Evolutionary conservation across 2,329 filamentous ascomycete species (phyloP).

Genomic region (Penicillium nordicum): DNA sequence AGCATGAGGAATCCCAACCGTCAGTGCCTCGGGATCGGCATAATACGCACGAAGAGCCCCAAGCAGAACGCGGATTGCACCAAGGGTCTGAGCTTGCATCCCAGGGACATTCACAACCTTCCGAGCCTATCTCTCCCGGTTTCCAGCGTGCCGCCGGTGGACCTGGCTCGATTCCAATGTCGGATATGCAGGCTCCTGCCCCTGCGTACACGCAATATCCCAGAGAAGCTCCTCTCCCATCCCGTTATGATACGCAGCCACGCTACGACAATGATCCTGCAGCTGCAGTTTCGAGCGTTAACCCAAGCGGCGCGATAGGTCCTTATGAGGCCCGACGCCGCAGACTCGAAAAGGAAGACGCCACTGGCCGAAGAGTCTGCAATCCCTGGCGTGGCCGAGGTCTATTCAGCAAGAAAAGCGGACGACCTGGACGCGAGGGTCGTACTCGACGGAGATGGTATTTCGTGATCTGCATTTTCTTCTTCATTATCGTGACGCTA

Average conservation of each 20-base stretch:
- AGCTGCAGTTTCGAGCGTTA: conserved; percentile 22
- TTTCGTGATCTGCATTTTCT: conserved; percentile 49
- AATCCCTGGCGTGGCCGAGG: conserved; percentile 64
- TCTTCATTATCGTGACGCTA: conserved; percentile 57
- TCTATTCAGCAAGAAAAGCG: conserved; percentile 60
- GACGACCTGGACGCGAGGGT: conserved; percentile 60
- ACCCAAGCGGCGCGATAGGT: conserved; percentile 22
- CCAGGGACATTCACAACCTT: conserved; percentile 51
- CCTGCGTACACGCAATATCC: conserved; percentile 38
- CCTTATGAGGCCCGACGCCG: conserved; percentile 52
- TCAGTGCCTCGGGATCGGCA: neutral
- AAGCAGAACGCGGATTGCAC: neutral
- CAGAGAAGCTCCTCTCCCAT: conserved; percentile 21
- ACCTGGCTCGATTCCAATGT: conserved; percentile 59
- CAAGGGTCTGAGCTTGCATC: neutral
- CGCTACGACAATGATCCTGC: conserved; percentile 16
- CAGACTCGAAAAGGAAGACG: conserved; percentile 65
- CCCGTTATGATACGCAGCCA: conserved; percentile 25
- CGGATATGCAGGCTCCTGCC: conserved; percentile 50
- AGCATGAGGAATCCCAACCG: neutral
- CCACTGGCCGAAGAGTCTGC: conserved; percentile 54
- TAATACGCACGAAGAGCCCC: neutral
- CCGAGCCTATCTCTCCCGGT: conserved; percentile 61
- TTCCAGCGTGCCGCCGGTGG: conserved; percentile 61
- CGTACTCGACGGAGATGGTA: conserved; percentile 62